Evolutionary conservation across 2,329 filamentous ascomycete genomes (phyloP).

Genomic region (Calonectria hawksworthii): DNA sequence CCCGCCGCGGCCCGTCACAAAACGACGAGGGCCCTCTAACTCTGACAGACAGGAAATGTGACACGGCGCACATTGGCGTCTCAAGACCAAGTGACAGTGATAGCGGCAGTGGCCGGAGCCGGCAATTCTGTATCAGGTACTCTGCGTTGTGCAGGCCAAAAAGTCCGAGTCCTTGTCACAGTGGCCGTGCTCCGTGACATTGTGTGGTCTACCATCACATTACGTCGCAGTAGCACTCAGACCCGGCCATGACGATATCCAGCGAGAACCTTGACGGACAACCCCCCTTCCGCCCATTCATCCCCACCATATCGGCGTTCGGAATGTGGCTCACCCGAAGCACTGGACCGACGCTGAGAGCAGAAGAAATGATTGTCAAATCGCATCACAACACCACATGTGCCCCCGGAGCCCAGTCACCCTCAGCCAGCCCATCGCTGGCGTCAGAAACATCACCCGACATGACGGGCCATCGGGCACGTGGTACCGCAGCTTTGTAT

Average conservation of each 20-base stretch:
- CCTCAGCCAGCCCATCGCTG: conserved; percentile 31
- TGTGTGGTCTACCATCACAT: neutral
- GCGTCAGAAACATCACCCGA: conserved; percentile 36
- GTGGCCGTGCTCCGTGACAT: neutral
- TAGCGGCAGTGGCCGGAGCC: neutral
- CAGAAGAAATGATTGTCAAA: neutral
- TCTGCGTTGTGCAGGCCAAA: neutral
- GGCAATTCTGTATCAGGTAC: conserved; percentile 20
- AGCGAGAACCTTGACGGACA: conserved; percentile 26
- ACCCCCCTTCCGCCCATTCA: neutral
- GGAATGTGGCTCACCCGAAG: conserved; percentile 3
- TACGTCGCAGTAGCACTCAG: conserved; percentile 13
- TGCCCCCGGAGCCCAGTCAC: conserved; percentile 22
- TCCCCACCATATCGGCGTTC: conserved; percentile 28
- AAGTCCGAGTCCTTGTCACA: conserved; percentile 18
- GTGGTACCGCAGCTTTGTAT: conserved; percentile 32
- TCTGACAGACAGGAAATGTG: conserved; percentile 22
- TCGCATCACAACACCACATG: conserved; percentile 30
- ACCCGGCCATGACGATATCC: conserved; percentile 13
- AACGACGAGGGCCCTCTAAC: conserved; percentile 25
- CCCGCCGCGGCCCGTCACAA: conserved; percentile 29
- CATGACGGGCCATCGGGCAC: conserved; percentile 38
- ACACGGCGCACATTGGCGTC: conserved; percentile 21
- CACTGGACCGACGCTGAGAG: neutral
- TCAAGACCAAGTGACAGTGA: neutral